Evolutionary conservation across 306 rosid genomes (phyloP), one percentile per base, ranked within the genome.

Genomic region (Sesbania bispinosa): DNA sequence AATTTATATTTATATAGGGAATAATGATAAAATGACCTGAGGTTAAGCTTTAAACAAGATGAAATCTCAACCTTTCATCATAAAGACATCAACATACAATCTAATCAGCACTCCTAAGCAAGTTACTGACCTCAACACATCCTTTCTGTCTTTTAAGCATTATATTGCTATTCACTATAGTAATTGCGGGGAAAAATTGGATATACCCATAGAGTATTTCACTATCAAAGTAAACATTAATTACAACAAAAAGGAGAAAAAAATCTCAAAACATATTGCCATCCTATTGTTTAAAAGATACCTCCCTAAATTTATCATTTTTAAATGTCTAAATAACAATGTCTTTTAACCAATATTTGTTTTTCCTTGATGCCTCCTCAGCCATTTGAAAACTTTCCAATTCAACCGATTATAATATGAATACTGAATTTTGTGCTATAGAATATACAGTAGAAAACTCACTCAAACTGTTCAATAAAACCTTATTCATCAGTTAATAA

Each of bases 251-350:
- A n/a, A n/a, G n/a, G n/a, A n/a, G n/a, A n/a, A 55, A 5, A 19
- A 61, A 13, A 74, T 23, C 21, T 48, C 33, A 62, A 41, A 46
- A 30, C 20, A 46, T 19, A 36, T 5, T n/a, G 15, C 60, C 18
- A 67, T 50, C 65, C 24, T 7, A 20, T 24, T 26, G 54, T 69
- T 46, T 59, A 3, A 5, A 50, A 39, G 24, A 16, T 42, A 38
- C 64, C 79, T 66, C 62, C 73, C 50, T 32, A 72, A 62, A 35
- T 20, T 32, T 23, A 16, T 53, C 27, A 54, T 43, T 59, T 62
- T 36, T 77, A 50, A 14, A 61, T 38, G 35, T 35, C 16, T 19
- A n/a, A n/a, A n/a, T n/a, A n/a, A n/a, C n/a, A n/a, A n/a, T n/a
- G n/a, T n/a, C n/a, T n/a, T n/a, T n/a, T n/a, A n/a, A n/a, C 58